Percentiles rank a stretch among this genome's conserved stretches.
Evolutionary conservation across 108 stramenopile genomes (phyloP).

Genomic region (Schizochytrium sp.): DNA sequence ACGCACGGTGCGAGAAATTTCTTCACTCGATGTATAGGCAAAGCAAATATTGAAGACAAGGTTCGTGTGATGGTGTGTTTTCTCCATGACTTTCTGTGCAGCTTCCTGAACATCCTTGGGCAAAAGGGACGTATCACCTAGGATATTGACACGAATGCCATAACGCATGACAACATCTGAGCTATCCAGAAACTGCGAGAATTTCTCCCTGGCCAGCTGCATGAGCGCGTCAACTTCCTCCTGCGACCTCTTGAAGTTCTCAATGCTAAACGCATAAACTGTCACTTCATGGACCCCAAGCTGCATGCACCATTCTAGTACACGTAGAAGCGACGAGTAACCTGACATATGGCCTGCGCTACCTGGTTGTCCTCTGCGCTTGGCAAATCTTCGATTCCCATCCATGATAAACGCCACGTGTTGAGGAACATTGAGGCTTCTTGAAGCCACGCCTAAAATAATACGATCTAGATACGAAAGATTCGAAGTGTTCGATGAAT

Average conservation of each 20-base stretch:
- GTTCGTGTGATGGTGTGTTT: conserved; percentile 62
- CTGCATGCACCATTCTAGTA: conserved; percentile 92
- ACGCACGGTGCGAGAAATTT: conserved; percentile 69
- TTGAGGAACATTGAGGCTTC: neutral
- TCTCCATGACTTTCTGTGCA: conserved; percentile 63
- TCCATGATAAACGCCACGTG: conserved; percentile 95
- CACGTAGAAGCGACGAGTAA: conserved; percentile 85
- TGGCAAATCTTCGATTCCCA: conserved; percentile 96
- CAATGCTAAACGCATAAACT: conserved; percentile 97
- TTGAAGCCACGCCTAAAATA: neutral
- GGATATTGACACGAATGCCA: conserved; percentile 28
- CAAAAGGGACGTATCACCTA: neutral
- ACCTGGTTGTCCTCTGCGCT: conserved; percentile 75
- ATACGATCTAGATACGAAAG: neutral
- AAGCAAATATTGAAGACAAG: conserved; percentile 75
- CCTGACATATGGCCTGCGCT: conserved; percentile 90
- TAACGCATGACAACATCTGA: conserved; percentile 68
- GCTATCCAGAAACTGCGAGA: conserved; percentile 81
- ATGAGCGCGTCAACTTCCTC: conserved; percentile 86
- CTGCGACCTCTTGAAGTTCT: conserved; percentile 92
- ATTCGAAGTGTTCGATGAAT: too few relatives aligned
- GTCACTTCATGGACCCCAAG: conserved; percentile 84
- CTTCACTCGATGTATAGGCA: conserved; percentile 74
- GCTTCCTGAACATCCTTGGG: neutral
- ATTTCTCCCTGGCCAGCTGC: conserved; percentile 85